Evolutionary conservation across 352 stramenopile genomes (phyloP), one percentile per base, ranked within the genome.

Genomic region (Phytophthora meadii): DNA sequence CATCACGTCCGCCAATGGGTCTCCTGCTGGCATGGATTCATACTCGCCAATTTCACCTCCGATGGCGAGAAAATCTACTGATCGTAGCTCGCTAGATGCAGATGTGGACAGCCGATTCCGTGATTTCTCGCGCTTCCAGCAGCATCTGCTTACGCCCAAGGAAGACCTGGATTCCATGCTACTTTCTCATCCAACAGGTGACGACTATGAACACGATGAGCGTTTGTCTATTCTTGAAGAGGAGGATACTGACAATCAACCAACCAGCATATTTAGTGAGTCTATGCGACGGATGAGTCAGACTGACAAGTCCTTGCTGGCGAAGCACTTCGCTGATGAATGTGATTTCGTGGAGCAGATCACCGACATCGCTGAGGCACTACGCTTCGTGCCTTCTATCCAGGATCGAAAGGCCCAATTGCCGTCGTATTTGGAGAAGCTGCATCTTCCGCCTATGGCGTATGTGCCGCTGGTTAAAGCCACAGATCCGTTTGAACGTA

Each of bases 311-410:
- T 88, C 80, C 2, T 72, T 95, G 9, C 61, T 96, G 25, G 87
- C 86, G 2, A 89, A 93, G 54, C 85, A 94, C 58, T 96, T 95
- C 58, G 83, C 80, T 10, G 87, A 94, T 46, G 87, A 97, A 61
- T 94, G 88, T 49, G 82, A 93, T 51, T 97, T 97, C 54, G 89
- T 97, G 7, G 77, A 96, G 70, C 88, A 95, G 54, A 92, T 97
- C 47, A 97, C 88, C 2, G 85, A 93, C 48, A 93, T 96, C 59
- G 84, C 89, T 0, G 89, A 97, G 51, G 72, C 76, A 2, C 61
- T 97, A 42, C 86, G 90, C 4, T 94, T 95, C 36, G 83, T 97
- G n/a, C 79, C 86, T 11, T 87, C 82, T 32, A 77, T 93, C 54
- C 69, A 84, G 25, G 85, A 96, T 30, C 80, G 90, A 9, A 96